phyloP scores from a whole-genome alignment of 1,284 basidiomycete species.

The Papiliotrema terrestris region DNA sequence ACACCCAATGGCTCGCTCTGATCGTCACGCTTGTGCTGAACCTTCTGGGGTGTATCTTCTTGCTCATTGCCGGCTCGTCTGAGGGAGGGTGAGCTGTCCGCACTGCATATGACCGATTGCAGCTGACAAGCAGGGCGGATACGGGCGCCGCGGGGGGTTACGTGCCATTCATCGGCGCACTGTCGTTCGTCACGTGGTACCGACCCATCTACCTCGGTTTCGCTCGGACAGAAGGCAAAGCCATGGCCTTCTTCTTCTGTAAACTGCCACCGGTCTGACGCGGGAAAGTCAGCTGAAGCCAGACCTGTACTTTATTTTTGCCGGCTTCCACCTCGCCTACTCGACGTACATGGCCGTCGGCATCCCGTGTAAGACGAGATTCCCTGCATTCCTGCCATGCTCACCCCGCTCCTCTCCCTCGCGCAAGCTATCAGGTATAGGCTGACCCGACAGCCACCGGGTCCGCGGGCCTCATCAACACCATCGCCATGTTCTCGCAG shows the following conservation, averaged over 20 bases:
- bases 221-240: constrained; percentile 69
- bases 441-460: constrained; percentile 61
- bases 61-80: constrained; percentile 69
- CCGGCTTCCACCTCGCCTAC: constrained; percentile 87
- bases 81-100: constrained; percentile 60
- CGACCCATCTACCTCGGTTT: constrained; percentile 94
- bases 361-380: constrained; percentile 56
- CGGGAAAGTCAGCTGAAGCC: constrained; percentile 18
- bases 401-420: constrained; percentile 5
- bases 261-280: too few relatives aligned
- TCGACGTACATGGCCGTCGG: constrained; percentile 84
- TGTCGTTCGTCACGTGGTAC: constrained; percentile 90
- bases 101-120: constrained; percentile 16
- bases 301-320: constrained; percentile 95
- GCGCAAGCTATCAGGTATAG: constrained; percentile 43
- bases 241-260: constrained; percentile 52
- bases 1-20: constrained; percentile 82
- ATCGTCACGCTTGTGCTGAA: constrained; percentile 77
- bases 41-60: constrained; percentile 82
- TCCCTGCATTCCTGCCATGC: neutral
- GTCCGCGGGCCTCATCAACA: constrained; percentile 91
- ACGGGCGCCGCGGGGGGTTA: constrained; percentile 53
- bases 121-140: constrained; percentile 29
- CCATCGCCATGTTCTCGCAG: constrained; percentile 66
- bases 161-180: constrained; percentile 69